phyloP scores from a whole-genome alignment of 2,329 filamentous ascomycete genomes.

The Neofusicoccum umdonicola region DNA sequence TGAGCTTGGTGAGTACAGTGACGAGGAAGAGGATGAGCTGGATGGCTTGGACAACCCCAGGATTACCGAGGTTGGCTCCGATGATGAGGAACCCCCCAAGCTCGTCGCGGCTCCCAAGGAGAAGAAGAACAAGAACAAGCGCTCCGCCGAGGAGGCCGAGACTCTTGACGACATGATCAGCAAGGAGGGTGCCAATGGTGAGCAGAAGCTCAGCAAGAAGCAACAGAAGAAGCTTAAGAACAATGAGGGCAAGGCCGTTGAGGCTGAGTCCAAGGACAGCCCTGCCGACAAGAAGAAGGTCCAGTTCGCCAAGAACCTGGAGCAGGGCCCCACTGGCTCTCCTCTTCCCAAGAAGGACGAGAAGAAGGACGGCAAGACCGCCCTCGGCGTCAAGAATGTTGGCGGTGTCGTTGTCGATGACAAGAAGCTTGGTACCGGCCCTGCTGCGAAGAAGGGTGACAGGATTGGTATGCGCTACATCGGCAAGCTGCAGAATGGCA shows the following conservation, averaged over 20 bases:
- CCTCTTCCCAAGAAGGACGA: conserved; percentile 45
- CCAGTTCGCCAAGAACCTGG: conserved; percentile 97
- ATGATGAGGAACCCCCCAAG: conserved; percentile 67
- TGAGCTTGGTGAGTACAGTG: conserved; percentile 60
- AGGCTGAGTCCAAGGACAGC: conserved; percentile 45
- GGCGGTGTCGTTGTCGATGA: conserved; percentile 92
- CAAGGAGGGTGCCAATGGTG: conserved; percentile 60
- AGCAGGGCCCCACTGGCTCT: conserved; percentile 79
- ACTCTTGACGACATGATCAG: conserved; percentile 80
- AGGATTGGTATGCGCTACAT: conserved; percentile 95
- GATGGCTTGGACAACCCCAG: conserved; percentile 72
- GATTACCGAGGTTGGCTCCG: conserved; percentile 77
- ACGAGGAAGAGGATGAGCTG: conserved; percentile 47
- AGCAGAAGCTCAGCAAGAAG: conserved; percentile 87
- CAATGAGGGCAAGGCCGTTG: conserved; percentile 86
- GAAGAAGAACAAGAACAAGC: conserved; percentile 89
- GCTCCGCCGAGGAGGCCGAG: conserved; percentile 67
- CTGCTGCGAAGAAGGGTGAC: conserved; percentile 84
- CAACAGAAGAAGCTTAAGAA: conserved; percentile 98
- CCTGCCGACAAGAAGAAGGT: conserved; percentile 83
- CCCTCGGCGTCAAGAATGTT: conserved; percentile 72
- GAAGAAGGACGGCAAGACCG: conserved; percentile 42
- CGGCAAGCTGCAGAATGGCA: conserved; percentile 87
- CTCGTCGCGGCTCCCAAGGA: conserved; percentile 47
- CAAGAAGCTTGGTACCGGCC: conserved; percentile 85